Percentiles rank a stretch among this genome's conserved stretches.
phyloP scores from a whole-genome alignment of 179 eudicot genomes.

The Carnegiea gigantea region DNA sequence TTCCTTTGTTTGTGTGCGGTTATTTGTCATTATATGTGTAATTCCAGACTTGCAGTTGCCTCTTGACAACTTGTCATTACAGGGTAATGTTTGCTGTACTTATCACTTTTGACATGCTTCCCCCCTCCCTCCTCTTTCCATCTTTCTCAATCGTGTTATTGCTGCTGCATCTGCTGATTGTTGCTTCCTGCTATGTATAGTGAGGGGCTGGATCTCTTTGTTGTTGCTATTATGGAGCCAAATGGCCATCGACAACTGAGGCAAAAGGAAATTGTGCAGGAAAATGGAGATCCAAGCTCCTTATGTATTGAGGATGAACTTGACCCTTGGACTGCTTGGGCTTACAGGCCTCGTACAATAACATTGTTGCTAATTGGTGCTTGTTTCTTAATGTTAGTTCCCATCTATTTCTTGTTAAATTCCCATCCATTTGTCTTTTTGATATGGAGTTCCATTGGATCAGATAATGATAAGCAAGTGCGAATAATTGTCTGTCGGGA shows the following conservation, averaged over 20 bases:
- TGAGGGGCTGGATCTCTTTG: constrained; percentile 22
- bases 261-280: constrained; percentile 33
- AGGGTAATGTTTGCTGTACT: not conserved
- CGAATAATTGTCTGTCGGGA: not conserved
- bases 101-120: not conserved
- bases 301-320: constrained; percentile 60
- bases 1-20: not conserved
- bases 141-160: not conserved
- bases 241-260: constrained; percentile 43
- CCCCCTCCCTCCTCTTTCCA: not conserved
- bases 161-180: not conserved
- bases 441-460: not conserved
- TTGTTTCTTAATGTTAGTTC: constrained; percentile 80
- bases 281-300: constrained; percentile 50
- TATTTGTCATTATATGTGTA: too few relatives aligned
- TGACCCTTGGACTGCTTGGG: constrained; percentile 99
- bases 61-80: not conserved
- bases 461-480: not conserved
- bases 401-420: constrained; percentile 6
- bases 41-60: not conserved
- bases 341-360: constrained; percentile 90
- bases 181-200: constrained; percentile 6
- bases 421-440: not conserved
- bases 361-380: constrained; percentile 85
- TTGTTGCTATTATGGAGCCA: constrained; percentile 46